A percentile compares a stretch with the other conserved stretches of the same genome.
These are phyloP conservation scores for Malassezia restricta DNA, from an alignment of 1,284 basidiomycete genomes.

Conservation along the genomic window DNA sequence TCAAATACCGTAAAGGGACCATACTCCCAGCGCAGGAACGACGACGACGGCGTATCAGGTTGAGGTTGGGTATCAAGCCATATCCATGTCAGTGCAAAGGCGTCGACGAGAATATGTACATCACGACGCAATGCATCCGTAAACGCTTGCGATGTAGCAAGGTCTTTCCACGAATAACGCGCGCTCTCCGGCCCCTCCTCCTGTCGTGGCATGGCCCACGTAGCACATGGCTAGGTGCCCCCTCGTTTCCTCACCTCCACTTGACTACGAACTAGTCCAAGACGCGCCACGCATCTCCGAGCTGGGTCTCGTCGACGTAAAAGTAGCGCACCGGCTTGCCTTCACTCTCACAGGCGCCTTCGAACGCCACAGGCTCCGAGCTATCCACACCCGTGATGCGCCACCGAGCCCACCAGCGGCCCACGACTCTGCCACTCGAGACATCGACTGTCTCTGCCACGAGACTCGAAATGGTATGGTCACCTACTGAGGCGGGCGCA, in stretches of 20 bases:
- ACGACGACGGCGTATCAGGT: neutral
- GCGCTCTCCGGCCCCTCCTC: neutral
- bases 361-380: conserved; percentile 50
- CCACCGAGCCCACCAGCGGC: conserved; percentile 65
- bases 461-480: conserved; percentile 17
- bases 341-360: conserved; percentile 18
- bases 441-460: conserved; percentile 34
- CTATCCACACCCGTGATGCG: conserved; percentile 54
- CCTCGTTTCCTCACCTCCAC: neutral
- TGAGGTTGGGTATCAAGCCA: conserved; percentile 9
- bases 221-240: neutral
- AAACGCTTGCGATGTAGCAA: conserved; percentile 9
- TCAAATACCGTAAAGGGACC: conserved; percentile 14
- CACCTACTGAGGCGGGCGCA: neutral
- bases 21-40: conserved; percentile 11
- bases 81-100: conserved; percentile 15
- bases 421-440: conserved; percentile 56
- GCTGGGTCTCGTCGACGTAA: conserved; percentile 68
- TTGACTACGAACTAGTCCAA: conserved; percentile 12
- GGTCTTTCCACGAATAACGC: neutral
- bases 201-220: neutral
- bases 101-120: conserved; percentile 10
- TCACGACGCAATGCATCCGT: conserved; percentile 8
- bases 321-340: conserved; percentile 54
- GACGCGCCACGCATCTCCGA: conserved; percentile 48